Evolutionary conservation across 179 eudicot species (phyloP), one percentile per base, ranked within the genome.

Genomic region (Beta macrorhiza): DNA sequence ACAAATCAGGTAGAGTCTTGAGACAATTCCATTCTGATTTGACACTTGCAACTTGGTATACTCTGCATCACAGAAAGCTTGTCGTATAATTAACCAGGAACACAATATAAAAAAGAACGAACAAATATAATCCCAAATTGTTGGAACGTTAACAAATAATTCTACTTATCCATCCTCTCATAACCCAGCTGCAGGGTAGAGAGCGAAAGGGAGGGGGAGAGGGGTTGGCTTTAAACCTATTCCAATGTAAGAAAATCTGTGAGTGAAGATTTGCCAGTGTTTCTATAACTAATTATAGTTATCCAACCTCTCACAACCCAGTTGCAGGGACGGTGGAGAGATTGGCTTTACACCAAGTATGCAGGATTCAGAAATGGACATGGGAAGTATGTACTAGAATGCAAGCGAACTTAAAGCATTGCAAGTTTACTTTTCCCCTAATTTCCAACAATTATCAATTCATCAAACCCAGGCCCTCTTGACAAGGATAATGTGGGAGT

Each of bases 11-110:
- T 68, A 95, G 81, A 37, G 94, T 91, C 87, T 93, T 93, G 82
- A 92, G 84, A 81, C 92, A 89, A 78, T 93, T 90, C 99, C 99
- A 95, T 87, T 95, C 99, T 45, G 93, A 87, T 84, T 95, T 95
- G 25, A 95, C 97, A 75, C 89, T 95, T 37, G 99, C 98, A 79
- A 92, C 97, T 91, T 95, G 98, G 88, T 91, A 93, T 22, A 95
- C 95, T 79, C 99, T 95, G 93, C 88, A 88, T 69, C 45, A 83
- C 22, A 42, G 2, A 73, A 47, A 73, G 16, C 11, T 25, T 29
- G 22, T 12, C 63, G 53, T 74, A 15, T 56, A 59, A 42, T 9
- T 9, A 37, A 42, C 29, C 17, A 7, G 5, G 16, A 15, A 56
- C 15, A 2, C 15, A 25, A 73, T 13, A 20, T 11, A 13, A 22